Conservation (phyloP, 2,329 filamentous ascomycete genomes). For the Botrytis elliptica region DNA sequence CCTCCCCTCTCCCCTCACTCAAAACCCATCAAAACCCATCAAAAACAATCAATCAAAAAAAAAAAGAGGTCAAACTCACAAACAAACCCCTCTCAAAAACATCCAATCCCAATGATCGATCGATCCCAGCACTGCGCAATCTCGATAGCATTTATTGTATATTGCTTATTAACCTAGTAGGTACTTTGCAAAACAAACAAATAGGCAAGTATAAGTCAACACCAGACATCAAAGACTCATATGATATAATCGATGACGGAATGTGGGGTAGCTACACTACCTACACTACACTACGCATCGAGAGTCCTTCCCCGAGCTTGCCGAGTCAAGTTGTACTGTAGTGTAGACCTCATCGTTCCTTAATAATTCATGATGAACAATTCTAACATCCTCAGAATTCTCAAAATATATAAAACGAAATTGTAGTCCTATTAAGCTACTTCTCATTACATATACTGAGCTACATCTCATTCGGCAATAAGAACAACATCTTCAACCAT, state of each 20-base stretch:
- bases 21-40: no score
- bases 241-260: neutral
- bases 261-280: constrained; percentile 4
- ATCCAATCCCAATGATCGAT: neutral
- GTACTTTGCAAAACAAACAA: no score
- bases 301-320: no score
- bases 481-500: neutral
- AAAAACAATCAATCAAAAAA: no score
- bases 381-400: neutral
- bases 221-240: neutral
- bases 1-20: no score
- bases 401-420: neutral
- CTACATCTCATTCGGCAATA: neutral
- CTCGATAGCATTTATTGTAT: neutral
- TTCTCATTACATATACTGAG: neutral
- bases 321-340: neutral
- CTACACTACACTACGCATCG: neutral
- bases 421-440: neutral
- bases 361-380: neutral
- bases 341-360: neutral
- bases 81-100: neutral
- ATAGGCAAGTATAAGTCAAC: no score
- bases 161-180: no score
- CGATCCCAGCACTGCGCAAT: neutral
- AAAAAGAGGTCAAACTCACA: no score